phyloP scores from a whole-genome alignment of 2,329 filamentous ascomycete species.

The Xylaria hypoxylon region DNA sequence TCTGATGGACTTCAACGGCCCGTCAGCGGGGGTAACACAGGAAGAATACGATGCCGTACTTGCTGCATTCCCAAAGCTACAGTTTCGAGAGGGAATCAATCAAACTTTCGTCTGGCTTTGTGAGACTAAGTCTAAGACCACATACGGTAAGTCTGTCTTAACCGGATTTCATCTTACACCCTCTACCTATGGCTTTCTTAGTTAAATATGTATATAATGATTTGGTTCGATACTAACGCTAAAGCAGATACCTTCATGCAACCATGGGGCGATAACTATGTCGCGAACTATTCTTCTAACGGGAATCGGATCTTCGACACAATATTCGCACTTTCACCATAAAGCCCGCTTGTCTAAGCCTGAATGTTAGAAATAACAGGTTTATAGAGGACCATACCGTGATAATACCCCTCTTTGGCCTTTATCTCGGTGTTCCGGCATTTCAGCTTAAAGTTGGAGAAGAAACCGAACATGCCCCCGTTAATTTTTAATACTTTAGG shows the following conservation, averaged over 20 bases:
- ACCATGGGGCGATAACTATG: slow-evolving; percentile 29
- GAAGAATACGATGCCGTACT: slow-evolving; percentile 52
- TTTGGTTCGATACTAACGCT: background rate
- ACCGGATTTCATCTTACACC: background rate
- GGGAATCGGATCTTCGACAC: slow-evolving; percentile 28
- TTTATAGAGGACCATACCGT: no score
- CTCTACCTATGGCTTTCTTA: background rate
- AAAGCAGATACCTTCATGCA: slow-evolving; percentile 34
- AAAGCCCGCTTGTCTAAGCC: background rate
- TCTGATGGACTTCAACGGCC: slow-evolving; percentile 55
- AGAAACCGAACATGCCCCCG: no score
- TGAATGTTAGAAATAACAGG: no score
- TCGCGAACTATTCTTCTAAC: slow-evolving; percentile 20
- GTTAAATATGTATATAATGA: background rate
- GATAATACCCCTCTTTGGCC: no score
- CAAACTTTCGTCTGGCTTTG: slow-evolving; percentile 56
- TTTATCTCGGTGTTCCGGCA: no score
- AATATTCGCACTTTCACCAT: background rate
- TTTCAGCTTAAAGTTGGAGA: no score
- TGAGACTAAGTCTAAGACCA: slow-evolving; percentile 55
- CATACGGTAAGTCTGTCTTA: slow-evolving; percentile 46
- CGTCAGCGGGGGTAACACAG: slow-evolving; percentile 48
- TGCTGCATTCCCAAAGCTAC: slow-evolving; percentile 52
- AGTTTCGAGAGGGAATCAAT: slow-evolving; percentile 52
- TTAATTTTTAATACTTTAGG: no score